Base-by-base conservation (phyloP, 306 rosid genomes). In the Ormosia semicastrata region DNA sequence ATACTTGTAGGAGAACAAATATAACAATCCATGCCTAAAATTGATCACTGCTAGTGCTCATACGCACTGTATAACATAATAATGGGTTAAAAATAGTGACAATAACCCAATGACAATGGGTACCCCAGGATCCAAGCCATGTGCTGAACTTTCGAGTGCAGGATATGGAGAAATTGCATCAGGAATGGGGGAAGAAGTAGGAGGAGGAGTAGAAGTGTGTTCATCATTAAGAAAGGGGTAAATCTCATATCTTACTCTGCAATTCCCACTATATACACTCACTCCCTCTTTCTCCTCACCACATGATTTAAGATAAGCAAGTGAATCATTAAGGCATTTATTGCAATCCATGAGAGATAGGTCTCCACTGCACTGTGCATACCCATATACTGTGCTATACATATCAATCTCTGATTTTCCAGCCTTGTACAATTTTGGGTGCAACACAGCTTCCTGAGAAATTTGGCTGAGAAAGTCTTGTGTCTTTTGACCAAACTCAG, bases 241-340 rank as follows among this genome's bases (percentile, higher is more conserved):
- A n/a, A 76, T 12, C 34, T 76, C 80, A 65, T 76, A 76, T 60
- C 80, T 76, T 2, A 62, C 36, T 3, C 59, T 76, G 29, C 80
- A 62, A 46, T 15, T 14, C 71, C 46, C 80, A 32, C 71, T 76
- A 46, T 44, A 76, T 3, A 76, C 60, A 33, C 47, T 60, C 5
- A 49, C 80, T 15, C 47, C 80, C 14, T 44, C 47, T 44, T 13
- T 62, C 41, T 63, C 49, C 30, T 46, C 10, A 46, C 71, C 58
- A 62, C 71, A 76, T 30, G 29, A 34, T 12, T 14, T 13, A 15
- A 46, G 11, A 43, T 30, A 60, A 7, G 32, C 41, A 30, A 75
- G 32, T 32, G 80, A 75, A 0, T 62, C 3, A 6, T 33, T 30
- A 10, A 75, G 60, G 39, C 80, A 75, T 5, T 43, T 34, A 12